Conservation (phyloP, 2,329 filamentous ascomycete genomes). For the Diaporthe capsici region DNA sequence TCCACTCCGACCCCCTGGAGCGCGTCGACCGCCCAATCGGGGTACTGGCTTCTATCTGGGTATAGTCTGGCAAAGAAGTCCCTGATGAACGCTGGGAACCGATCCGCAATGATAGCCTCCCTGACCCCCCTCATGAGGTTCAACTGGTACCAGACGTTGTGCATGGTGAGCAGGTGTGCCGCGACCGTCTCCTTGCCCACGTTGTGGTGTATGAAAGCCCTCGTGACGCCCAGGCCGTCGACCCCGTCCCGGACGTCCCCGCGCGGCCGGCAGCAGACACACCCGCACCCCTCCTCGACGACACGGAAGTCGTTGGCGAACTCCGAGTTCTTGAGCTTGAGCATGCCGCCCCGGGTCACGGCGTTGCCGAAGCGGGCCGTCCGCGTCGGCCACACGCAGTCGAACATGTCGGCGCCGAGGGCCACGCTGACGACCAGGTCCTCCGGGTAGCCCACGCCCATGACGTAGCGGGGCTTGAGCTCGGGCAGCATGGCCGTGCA, state of each 20-base stretch:
- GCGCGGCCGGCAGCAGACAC: conserved; percentile 79
- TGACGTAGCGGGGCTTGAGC: conserved; percentile 96
- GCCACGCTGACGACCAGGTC: conserved; percentile 95
- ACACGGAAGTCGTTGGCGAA: conserved; percentile 87
- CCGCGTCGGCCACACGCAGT: conserved; percentile 98
- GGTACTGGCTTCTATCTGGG: conserved; percentile 75
- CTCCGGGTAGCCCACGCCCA: conserved; percentile 98
- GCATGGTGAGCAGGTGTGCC: conserved; percentile 87
- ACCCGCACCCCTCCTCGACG: conserved; percentile 86
- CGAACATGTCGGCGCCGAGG: conserved; percentile 98
- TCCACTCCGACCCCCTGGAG: conserved; percentile 85
- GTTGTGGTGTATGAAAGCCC: conserved; percentile 92
- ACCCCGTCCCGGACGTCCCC: conserved; percentile 63
- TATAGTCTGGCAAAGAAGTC: conserved; percentile 85
- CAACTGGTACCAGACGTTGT: conserved; percentile 95
- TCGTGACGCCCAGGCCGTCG: conserved; percentile 80
- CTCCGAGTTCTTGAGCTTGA: conserved; percentile 84
- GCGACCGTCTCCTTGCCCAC: conserved; percentile 95
- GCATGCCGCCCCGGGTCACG: conserved; percentile 82
- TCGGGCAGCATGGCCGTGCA: conserved; percentile 90
- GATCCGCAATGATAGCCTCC: conserved; percentile 84
- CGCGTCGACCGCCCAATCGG: conserved; percentile 87
- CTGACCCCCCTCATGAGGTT: conserved; percentile 83
- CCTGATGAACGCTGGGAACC: conserved; percentile 82
- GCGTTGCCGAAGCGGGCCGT: conserved; percentile 98